Evolutionary conservation across 2,329 filamentous ascomycete genomes (phyloP).

Genomic region (Scytalidium lignicola): DNA sequence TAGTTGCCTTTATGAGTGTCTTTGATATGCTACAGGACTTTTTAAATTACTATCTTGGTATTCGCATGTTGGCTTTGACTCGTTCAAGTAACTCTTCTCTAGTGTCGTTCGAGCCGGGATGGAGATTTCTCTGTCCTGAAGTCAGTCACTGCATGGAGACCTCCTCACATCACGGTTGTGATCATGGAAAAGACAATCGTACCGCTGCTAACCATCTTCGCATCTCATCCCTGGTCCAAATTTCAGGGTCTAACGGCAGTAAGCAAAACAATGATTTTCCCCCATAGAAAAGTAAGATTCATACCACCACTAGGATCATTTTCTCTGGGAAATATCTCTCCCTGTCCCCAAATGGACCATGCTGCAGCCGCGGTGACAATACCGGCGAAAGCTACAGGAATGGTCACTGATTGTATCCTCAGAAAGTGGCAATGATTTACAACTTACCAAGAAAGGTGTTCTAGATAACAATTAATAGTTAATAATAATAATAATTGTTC

Average conservation of each 20-base stretch:
- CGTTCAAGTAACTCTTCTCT: constrained; percentile 62
- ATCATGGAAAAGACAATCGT: constrained; percentile 35
- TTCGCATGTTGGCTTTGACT: constrained; percentile 62
- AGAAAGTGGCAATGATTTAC: too few relatives aligned
- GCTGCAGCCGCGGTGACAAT: constrained; percentile 75
- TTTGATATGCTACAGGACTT: too few relatives aligned
- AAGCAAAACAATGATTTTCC: neutral
- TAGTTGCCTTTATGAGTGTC: too few relatives aligned
- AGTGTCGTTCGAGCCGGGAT: constrained; percentile 53
- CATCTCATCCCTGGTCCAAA: constrained; percentile 78
- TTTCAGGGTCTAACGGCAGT: constrained; percentile 47
- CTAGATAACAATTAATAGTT: constrained; percentile 33
- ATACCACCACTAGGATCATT: constrained; percentile 73
- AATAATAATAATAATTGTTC: neutral
- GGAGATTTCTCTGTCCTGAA: constrained; percentile 51
- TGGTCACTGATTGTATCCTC: constrained; percentile 5
- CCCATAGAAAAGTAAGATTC: constrained; percentile 22
- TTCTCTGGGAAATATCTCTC: constrained; percentile 73
- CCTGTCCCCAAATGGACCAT: constrained; percentile 75
- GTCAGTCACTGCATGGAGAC: too few relatives aligned
- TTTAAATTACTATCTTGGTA: constrained; percentile 21
- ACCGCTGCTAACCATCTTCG: constrained; percentile 76
- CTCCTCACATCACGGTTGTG: too few relatives aligned
- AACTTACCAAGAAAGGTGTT: constrained; percentile 62
- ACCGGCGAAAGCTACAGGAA: constrained; percentile 64